These are phyloP conservation scores for Lentinula boryana DNA, from an alignment of 768 basidiomycete genomes.

Conservation along the genomic window DNA sequence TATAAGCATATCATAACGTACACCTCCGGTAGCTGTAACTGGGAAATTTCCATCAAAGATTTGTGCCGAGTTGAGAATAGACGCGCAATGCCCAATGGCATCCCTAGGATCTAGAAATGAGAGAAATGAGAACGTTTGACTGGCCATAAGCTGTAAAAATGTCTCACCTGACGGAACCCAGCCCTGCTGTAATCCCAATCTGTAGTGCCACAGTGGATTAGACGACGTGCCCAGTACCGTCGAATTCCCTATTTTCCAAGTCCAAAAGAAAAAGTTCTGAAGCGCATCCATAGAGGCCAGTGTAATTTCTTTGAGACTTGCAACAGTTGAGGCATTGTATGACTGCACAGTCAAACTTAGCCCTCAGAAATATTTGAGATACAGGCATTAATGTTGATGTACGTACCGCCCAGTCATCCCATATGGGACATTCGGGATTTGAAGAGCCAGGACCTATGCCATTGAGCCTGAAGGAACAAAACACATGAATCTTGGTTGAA, in stretches of 20 bases:
- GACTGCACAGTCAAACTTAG: slow-evolving; percentile 22
- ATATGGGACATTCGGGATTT: slow-evolving; percentile 28
- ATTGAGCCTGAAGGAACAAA: slow-evolving; percentile 30
- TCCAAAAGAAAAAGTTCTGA: slow-evolving; percentile 96
- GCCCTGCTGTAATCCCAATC: slow-evolving; percentile 76
- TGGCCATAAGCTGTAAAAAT: no score
- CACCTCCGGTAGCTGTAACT: slow-evolving; percentile 68
- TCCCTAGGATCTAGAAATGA: slow-evolving; percentile 35
- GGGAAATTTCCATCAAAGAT: slow-evolving; percentile 49
- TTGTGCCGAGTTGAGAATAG: slow-evolving; percentile 28
- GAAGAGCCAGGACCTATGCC: slow-evolving; percentile 34
- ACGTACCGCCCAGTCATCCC: slow-evolving; percentile 42
- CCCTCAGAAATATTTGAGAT: background rate
- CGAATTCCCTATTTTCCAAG: slow-evolving; percentile 92
- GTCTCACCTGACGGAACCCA: slow-evolving; percentile 77
- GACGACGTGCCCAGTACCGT: slow-evolving; percentile 59
- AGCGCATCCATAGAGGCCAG: slow-evolving; percentile 84
- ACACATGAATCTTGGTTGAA: background rate
- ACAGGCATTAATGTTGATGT: background rate
- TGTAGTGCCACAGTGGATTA: slow-evolving; percentile 82
- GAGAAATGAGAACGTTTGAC: background rate
- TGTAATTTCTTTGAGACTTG: slow-evolving; percentile 57
- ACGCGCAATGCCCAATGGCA: slow-evolving; percentile 37
- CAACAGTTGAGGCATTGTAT: slow-evolving; percentile 56
- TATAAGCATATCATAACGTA: slow-evolving; percentile 14